Evolutionary conservation across 2,329 filamentous ascomycete species (phyloP).

Genomic region (Ramichloridium luteum): DNA sequence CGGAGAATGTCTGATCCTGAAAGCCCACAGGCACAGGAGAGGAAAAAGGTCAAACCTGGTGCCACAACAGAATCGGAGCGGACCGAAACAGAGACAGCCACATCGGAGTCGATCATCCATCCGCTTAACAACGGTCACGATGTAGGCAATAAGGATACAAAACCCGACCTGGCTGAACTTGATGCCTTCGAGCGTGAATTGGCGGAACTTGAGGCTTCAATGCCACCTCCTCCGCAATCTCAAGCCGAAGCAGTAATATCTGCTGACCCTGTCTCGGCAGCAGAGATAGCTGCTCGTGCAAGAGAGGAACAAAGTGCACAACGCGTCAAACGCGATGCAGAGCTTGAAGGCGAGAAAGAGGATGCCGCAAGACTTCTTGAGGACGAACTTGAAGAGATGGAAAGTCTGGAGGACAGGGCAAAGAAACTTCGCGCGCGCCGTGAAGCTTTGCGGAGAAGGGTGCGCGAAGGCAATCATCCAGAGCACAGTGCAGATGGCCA

Average conservation of each 20-base stretch:
- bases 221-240: conserved; percentile 12
- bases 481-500: too few species aligned
- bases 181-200: conserved; percentile 78
- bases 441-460: too few species aligned
- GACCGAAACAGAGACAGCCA: too few species aligned
- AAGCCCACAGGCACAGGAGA: conserved; percentile 8
- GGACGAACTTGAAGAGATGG: conserved; percentile 41
- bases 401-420: conserved; percentile 34
- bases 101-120: neutral
- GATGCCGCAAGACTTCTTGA: conserved; percentile 33
- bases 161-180: conserved; percentile 28
- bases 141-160: too few species aligned
- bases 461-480: too few species aligned
- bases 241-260: conserved; percentile 31
- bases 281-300: conserved; percentile 35
- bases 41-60: conserved; percentile 13
- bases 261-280: conserved; percentile 34
- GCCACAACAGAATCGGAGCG: conserved; percentile 4
- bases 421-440: conserved; percentile 34
- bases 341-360: conserved; percentile 37
- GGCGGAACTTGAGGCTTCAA: conserved; percentile 29
- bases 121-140: neutral
- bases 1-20: conserved; percentile 33
- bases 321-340: conserved; percentile 30
- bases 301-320: conserved; percentile 33